Evolutionary conservation across 2,329 filamentous ascomycete genomes (phyloP).

Genomic region (Diaporthe ilicicola): DNA sequence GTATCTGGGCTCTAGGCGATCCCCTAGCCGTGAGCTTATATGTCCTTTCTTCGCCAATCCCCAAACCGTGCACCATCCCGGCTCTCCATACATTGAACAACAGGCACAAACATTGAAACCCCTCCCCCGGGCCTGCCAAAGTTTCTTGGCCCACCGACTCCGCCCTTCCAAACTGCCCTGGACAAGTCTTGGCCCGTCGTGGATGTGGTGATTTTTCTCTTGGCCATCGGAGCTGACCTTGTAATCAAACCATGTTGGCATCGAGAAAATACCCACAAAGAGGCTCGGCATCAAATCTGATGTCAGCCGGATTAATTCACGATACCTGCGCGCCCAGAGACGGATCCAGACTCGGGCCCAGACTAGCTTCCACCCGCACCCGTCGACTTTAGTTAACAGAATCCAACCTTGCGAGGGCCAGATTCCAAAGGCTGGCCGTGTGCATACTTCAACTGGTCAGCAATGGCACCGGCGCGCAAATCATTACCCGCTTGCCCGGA

Average conservation of each 20-base stretch:
- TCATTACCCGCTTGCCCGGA: background rate
- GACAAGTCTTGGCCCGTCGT: background rate
- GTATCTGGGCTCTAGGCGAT: background rate
- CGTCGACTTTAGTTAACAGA: background rate
- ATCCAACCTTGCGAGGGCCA: background rate
- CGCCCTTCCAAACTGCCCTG: background rate
- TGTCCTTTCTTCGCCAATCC: background rate
- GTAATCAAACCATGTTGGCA: background rate
- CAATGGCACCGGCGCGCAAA: background rate
- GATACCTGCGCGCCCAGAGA: background rate
- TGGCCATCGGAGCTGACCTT: background rate
- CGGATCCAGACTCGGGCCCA: background rate
- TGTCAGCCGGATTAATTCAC: background rate
- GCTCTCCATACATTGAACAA: background rate
- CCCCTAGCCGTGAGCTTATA: slow-evolving; percentile 5
- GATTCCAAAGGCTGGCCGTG: background rate
- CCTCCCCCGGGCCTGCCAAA: background rate
- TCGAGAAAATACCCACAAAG: background rate
- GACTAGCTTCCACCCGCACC: background rate
- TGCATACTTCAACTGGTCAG: background rate
- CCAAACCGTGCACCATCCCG: background rate
- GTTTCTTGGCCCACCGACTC: background rate
- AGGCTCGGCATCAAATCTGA: background rate
- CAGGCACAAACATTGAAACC: background rate
- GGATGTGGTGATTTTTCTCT: background rate